Conservation (phyloP, 768 basidiomycete species). For the Crepidotus variabilis region DNA sequence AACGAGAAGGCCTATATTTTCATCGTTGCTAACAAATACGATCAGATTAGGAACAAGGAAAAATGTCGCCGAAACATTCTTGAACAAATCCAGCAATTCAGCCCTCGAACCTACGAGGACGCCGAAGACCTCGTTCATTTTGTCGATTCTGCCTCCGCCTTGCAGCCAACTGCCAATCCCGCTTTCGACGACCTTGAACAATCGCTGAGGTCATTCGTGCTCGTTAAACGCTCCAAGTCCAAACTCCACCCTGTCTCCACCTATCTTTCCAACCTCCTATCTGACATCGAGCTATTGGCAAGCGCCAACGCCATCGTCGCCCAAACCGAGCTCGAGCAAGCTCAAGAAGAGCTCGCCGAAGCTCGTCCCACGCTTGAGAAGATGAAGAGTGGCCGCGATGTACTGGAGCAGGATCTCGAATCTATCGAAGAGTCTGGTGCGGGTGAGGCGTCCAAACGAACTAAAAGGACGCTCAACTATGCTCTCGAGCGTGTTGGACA, state of each 20-base stretch:
- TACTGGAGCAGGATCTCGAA: constrained; percentile 77
- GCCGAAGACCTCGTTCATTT: constrained; percentile 95
- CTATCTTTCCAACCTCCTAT: constrained; percentile 85
- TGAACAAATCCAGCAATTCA: constrained; percentile 91
- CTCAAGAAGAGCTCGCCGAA: constrained; percentile 62
- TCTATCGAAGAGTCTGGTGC: constrained; percentile 73
- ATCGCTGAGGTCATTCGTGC: constrained; percentile 88
- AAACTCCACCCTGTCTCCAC: constrained; percentile 93
- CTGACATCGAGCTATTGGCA: constrained; percentile 86
- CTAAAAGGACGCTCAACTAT: constrained; percentile 59
- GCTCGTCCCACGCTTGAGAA: constrained; percentile 83
- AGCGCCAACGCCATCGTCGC: constrained; percentile 87
- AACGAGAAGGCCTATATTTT: constrained; percentile 98
- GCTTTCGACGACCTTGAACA: constrained; percentile 89
- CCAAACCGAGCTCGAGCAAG: constrained; percentile 66
- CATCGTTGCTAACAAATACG: constrained; percentile 98
- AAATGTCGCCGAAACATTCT: constrained; percentile 85
- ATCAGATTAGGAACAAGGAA: constrained; percentile 92
- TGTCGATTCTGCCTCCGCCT: constrained; percentile 84
- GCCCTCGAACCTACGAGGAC: constrained; percentile 89
- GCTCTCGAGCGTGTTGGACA: constrained; percentile 76
- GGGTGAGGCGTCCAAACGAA: constrained; percentile 43
- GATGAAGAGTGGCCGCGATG: constrained; percentile 72
- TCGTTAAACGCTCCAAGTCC: constrained; percentile 93
- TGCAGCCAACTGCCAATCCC: constrained; percentile 60